Evolutionary conservation across 2,329 filamentous ascomycete genomes (phyloP), one percentile per base, ranked within the genome.

Genomic region (Penicillium sp.): DNA sequence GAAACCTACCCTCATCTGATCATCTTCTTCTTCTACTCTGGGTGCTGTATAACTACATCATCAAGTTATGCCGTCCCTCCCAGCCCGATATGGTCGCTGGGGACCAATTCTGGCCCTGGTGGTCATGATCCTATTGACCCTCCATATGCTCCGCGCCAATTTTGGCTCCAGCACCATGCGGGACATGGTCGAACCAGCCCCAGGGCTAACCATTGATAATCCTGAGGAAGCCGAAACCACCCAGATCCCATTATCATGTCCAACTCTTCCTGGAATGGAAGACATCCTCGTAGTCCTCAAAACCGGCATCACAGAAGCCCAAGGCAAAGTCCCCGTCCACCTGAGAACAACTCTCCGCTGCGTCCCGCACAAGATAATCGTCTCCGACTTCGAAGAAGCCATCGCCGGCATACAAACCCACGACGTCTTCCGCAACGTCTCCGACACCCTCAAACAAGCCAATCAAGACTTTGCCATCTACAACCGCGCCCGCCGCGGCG

Each of bases 301-400:
- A 53, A 83, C 81, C 0, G 81, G 80, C 46, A 79, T 80, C 13
- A 80, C 78, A 7, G 80, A 83, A 58, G 72, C 79, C 8, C 65
- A 71, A 45, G 72, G 77, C 30, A 80, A 81, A 62, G 70, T 83
- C 0, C 78, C 79, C 0, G 66, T 74, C 0, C 80, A 82, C 54
- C 71, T 81, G 37, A 65, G 71, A 46, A 80, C 78, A 1, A 79
- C 79, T 0, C 71, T 83, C 19, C 71, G 72, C 53, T 83, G 80
- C 66, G 73, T 80, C 22, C 76, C 77, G 19, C 69, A 81, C 61
- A 77, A 76, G 41, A 71, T 77, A 46, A 75, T 84, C 57, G 81
- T 80, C 63, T 83, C 80, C 49, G 81, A 83, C 64, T 78, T 76
- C 46, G 73, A 76, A 36, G 75, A 80, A 63, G 63, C 72, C 2